Conservation (phyloP, 805 yeast species). For the Metschnikowia sp. region DNA sequence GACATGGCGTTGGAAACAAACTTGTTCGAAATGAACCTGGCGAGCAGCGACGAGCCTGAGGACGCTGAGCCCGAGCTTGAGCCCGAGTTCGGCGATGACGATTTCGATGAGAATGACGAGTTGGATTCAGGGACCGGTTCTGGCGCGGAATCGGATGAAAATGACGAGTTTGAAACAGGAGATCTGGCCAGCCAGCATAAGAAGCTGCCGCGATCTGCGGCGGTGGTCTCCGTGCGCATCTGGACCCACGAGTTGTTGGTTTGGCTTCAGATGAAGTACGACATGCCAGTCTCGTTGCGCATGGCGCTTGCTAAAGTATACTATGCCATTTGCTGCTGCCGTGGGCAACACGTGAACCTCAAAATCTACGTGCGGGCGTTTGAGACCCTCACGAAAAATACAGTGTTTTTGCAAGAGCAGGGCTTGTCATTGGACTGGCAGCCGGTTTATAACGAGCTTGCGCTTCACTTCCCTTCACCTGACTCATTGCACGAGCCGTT, state of each 20-base stretch:
- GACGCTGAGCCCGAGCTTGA: slow-evolving; percentile 11
- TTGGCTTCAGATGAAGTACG: slow-evolving; percentile 74
- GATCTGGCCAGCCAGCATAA: slow-evolving; percentile 51
- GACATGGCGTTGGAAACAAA: slow-evolving; percentile 55
- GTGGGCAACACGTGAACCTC: slow-evolving; percentile 66
- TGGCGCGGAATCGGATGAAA: slow-evolving; percentile 43
- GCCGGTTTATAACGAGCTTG: slow-evolving; percentile 38
- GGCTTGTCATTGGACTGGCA: slow-evolving; percentile 53
- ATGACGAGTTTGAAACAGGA: slow-evolving; percentile 30
- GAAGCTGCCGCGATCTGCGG: slow-evolving; percentile 62
- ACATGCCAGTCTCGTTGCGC: slow-evolving; percentile 66
- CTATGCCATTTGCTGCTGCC: slow-evolving; percentile 64
- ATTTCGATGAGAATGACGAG: slow-evolving; percentile 17
- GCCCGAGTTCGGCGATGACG: slow-evolving; percentile 19
- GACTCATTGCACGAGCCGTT: slow-evolving; percentile 44
- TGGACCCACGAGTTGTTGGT: slow-evolving; percentile 86
- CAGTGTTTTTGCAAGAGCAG: slow-evolving; percentile 30
- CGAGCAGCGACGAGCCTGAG: slow-evolving; percentile 20
- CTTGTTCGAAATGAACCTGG: slow-evolving; percentile 34
- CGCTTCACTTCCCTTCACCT: slow-evolving; percentile 28
- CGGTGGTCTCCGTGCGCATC: slow-evolving; percentile 69
- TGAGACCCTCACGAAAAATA: slow-evolving; percentile 51
- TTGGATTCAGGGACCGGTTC: slow-evolving; percentile 39
- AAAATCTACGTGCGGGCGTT: slow-evolving; percentile 62
- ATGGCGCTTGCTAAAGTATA: slow-evolving; percentile 63